Evolutionary conservation across 257 asterid genomes (phyloP).

Genomic region (Nicotiana benthamiana): DNA sequence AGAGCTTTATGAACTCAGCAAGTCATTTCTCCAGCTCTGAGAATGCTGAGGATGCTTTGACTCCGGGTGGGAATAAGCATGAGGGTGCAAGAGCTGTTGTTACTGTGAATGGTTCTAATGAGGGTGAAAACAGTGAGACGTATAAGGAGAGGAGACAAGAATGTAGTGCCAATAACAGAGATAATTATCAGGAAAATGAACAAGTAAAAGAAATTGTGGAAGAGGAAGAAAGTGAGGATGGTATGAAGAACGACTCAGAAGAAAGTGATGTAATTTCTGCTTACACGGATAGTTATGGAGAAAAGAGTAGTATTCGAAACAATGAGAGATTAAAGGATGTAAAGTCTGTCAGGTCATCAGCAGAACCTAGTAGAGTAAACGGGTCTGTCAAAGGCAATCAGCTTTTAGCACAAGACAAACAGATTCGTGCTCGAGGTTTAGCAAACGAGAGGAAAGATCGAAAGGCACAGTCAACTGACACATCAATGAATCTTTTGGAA

Average conservation of each 20-base stretch:
- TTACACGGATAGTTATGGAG: constrained; percentile 14
- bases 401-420: constrained; percentile 16
- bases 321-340: constrained; percentile 36
- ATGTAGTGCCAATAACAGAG: not conserved
- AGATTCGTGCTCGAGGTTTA: constrained; percentile 15
- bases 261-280: constrained; percentile 24
- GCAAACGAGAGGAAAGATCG: constrained; percentile 26
- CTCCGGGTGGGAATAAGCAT: constrained; percentile 6
- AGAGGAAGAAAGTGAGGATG: constrained; percentile 19
- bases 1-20: constrained; percentile 7
- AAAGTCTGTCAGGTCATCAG: constrained; percentile 54
- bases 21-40: constrained; percentile 9
- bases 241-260: constrained; percentile 8
- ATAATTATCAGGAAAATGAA: constrained; percentile 20
- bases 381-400: constrained; percentile 32
- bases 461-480: constrained; percentile 32
- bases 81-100: constrained; percentile 14
- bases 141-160: not conserved
- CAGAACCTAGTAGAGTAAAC: constrained; percentile 38
- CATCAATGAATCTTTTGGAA: constrained; percentile 35
- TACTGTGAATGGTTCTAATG: constrained; percentile 13
- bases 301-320: constrained; percentile 17
- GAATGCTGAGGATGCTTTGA: constrained; percentile 14
- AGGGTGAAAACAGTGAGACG: constrained; percentile 8
- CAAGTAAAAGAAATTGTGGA: constrained; percentile 16